phyloP scores from a whole-genome alignment of 2,329 filamentous ascomycete genomes.

The Aspergillus tanneri region DNA sequence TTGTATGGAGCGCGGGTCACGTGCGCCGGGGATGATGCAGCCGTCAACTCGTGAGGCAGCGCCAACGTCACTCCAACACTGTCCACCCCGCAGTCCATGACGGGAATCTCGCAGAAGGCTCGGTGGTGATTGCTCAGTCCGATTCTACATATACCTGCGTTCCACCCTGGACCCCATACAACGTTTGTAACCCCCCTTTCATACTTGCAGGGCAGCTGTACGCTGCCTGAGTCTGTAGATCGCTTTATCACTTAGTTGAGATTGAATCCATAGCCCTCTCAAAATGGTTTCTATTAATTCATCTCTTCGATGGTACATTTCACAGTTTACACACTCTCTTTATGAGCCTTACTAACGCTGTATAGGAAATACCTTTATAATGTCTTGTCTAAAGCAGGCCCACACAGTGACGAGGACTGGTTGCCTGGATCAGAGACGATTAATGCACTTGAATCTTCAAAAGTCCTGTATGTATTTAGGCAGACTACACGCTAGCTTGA shows the following conservation, averaged over 20 bases:
- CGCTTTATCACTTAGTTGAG: not conserved
- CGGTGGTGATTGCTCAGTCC: no score
- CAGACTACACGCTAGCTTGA: not conserved
- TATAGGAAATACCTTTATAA: slow-evolving; percentile 78
- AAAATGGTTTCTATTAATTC: slow-evolving; percentile 17
- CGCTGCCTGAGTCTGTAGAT: not conserved
- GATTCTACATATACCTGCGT: no score
- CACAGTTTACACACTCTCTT: not conserved
- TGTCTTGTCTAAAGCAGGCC: slow-evolving; percentile 72
- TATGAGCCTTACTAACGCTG: slow-evolving; percentile 16
- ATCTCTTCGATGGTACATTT: slow-evolving; percentile 19
- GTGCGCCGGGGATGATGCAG: slow-evolving; percentile 29
- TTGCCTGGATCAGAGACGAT: slow-evolving; percentile 53
- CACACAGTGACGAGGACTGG: slow-evolving; percentile 71
- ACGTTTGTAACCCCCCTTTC: not conserved
- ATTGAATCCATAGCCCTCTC: slow-evolving; percentile 7
- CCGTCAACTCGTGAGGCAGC: no score
- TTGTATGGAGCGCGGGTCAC: slow-evolving; percentile 28
- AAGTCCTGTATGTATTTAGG: slow-evolving; percentile 65
- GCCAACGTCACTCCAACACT: no score
- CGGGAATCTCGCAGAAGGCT: no score
- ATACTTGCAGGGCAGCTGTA: not conserved
- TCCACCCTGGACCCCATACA: no score
- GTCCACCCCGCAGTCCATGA: no score
- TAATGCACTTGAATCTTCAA: slow-evolving; percentile 64